Percentiles rank a stretch among this genome's conserved stretches.
Conservation (phyloP, 2,329 filamentous ascomycete genomes). For the Fusarium piperis region DNA sequence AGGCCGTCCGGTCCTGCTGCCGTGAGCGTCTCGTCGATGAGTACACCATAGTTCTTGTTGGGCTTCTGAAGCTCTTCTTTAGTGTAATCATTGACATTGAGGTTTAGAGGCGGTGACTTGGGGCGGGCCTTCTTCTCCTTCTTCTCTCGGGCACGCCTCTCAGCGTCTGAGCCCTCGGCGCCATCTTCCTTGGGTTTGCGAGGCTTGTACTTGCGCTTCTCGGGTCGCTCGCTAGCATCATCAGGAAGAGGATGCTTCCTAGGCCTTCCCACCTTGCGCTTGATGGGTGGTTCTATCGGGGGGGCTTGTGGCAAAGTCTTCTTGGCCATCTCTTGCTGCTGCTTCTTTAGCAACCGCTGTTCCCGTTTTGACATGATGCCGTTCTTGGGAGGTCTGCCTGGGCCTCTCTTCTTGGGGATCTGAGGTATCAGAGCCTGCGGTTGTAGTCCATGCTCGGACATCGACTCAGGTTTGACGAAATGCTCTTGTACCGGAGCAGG, state of each 20-base stretch:
- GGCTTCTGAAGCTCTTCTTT: conserved; percentile 68
- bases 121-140: conserved; percentile 68
- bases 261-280: conserved; percentile 73
- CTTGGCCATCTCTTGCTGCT: conserved; percentile 58
- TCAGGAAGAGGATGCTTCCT: conserved; percentile 71
- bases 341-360: conserved; percentile 70
- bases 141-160: conserved; percentile 65
- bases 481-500: conserved; percentile 36
- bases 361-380: conserved; percentile 85
- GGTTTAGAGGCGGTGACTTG: conserved; percentile 68
- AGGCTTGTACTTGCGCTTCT: conserved; percentile 75
- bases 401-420: conserved; percentile 75
- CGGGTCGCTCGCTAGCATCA: conserved; percentile 61
- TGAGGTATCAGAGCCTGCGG: conserved; percentile 52
- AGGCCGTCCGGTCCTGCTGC: conserved; percentile 64
- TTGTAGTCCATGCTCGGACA: conserved; percentile 28
- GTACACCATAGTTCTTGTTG: conserved; percentile 69
- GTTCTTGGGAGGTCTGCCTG: conserved; percentile 84
- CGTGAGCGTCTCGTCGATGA: conserved; percentile 68
- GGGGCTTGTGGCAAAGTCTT: conserved; percentile 60
- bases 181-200: conserved; percentile 66
- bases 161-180: conserved; percentile 65
- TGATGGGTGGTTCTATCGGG: conserved; percentile 61
- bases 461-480: conserved; percentile 43
- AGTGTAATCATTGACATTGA: conserved; percentile 65